Percentiles rank a stretch among this genome's conserved stretches.
phyloP scores from a whole-genome alignment of 805 yeast genomes.

The Gaillardinia entomophila region DNA sequence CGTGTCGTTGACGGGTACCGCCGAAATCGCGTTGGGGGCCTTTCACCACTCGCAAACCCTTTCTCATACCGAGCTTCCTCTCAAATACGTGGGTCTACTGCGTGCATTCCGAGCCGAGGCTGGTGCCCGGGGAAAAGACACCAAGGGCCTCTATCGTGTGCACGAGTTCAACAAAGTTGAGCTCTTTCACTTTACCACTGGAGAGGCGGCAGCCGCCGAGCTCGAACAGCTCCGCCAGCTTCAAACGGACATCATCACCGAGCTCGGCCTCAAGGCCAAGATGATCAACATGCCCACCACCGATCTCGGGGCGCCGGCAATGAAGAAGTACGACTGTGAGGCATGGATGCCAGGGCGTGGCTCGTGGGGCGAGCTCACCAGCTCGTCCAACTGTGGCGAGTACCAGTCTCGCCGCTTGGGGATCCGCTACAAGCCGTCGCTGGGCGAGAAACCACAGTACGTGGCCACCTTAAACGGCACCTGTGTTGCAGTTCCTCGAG shows the following conservation, averaged over 20 bases:
- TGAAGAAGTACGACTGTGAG: constrained; percentile 86
- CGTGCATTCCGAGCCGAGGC: constrained; percentile 94
- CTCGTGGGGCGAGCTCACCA: constrained; percentile 86
- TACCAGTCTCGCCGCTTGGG: constrained; percentile 82
- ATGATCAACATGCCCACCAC: constrained; percentile 84
- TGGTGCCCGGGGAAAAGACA: constrained; percentile 91
- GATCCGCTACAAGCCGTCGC: constrained; percentile 45
- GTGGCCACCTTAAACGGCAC: constrained; percentile 92
- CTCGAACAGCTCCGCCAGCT: constrained; percentile 56
- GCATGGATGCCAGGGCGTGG: constrained; percentile 99
- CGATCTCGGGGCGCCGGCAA: constrained; percentile 92
- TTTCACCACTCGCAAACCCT: constrained; percentile 51
- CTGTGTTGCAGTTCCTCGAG: constrained; percentile 91
- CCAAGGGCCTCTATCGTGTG: constrained; percentile 87
- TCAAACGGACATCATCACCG: constrained; percentile 59
- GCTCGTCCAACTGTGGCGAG: constrained; percentile 88
- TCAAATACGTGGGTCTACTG: constrained; percentile 70
- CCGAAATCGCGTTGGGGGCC: constrained; percentile 92
- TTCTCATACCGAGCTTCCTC: constrained; percentile 38
- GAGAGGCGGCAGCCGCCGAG: constrained; percentile 41
- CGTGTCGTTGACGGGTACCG: constrained; percentile 83
- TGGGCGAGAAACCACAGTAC: constrained; percentile 33
- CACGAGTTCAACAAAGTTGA: constrained; percentile 97
- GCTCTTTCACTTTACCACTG: constrained; percentile 66
- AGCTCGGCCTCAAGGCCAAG: constrained; percentile 73